Evolutionary conservation across 805 yeast genomes (phyloP).

Genomic region (Komagataella populi): DNA sequence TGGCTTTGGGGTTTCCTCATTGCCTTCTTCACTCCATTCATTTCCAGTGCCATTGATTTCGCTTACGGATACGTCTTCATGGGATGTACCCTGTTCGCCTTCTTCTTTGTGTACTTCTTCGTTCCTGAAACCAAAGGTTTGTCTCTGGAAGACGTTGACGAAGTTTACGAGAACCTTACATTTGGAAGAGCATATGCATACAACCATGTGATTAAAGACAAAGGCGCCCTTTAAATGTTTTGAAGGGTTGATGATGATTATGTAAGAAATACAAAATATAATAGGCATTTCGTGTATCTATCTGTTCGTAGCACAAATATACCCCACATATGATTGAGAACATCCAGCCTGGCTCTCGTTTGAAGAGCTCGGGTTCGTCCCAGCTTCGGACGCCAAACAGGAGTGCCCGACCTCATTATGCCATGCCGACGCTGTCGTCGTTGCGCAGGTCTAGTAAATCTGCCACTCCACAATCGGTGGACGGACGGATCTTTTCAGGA

Average conservation of each 20-base stretch:
- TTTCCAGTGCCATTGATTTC: slow-evolving; percentile 32
- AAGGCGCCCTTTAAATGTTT: background rate
- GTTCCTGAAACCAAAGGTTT: slow-evolving; percentile 58
- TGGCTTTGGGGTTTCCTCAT: slow-evolving; percentile 64
- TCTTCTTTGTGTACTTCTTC: slow-evolving; percentile 41
- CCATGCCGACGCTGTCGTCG: background rate
- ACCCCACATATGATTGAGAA: background rate
- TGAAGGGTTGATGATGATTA: background rate
- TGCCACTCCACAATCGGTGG: background rate
- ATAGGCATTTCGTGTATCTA: background rate
- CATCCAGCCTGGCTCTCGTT: background rate
- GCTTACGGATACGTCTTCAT: slow-evolving; percentile 37
- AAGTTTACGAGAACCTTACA: slow-evolving; percentile 22
- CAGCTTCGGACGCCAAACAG: background rate
- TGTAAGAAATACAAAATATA: background rate
- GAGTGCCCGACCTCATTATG: background rate
- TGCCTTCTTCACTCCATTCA: slow-evolving; percentile 52
- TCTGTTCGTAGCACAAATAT: background rate
- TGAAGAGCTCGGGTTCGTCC: background rate
- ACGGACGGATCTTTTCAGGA: background rate
- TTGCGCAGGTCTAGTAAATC: background rate
- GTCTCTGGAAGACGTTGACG: slow-evolving; percentile 55
- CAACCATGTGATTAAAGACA: background rate
- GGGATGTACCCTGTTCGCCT: slow-evolving; percentile 42
- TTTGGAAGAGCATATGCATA: background rate